Evolutionary conservation across 805 yeast species (phyloP).

Genomic region (Hagleromyces aurorensis): DNA sequence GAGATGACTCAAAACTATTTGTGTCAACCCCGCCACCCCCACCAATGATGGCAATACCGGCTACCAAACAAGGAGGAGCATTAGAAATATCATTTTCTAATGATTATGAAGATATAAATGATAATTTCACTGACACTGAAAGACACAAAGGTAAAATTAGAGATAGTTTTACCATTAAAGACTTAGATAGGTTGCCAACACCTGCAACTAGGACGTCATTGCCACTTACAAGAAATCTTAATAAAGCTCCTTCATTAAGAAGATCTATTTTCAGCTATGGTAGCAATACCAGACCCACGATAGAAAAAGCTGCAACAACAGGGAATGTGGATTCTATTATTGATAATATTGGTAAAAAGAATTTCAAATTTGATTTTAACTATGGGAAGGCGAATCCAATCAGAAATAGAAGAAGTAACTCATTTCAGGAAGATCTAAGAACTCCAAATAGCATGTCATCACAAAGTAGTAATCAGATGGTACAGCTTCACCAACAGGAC

Average conservation of each 20-base stretch:
- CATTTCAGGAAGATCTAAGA: conserved; percentile 4
- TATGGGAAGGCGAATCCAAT: too few relatives aligned
- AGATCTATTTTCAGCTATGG: conserved; percentile 25
- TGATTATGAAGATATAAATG: conserved; percentile 5
- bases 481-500: too few relatives aligned
- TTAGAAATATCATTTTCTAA: conserved; percentile 53
- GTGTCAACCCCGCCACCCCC: conserved; percentile 46
- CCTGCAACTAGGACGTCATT: conserved; percentile 6
- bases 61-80: conserved; percentile 71
- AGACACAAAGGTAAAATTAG: conserved; percentile 4
- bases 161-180: conserved; percentile 24
- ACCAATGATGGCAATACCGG: conserved; percentile 74
- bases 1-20: conserved; percentile 31
- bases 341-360: conserved; percentile 23
- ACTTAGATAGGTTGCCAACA: conserved; percentile 18
- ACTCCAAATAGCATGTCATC: conserved; percentile 1
- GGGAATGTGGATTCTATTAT: conserved; percentile 15
- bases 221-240: conserved; percentile 2
- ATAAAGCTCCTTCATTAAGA: conserved; percentile 16
- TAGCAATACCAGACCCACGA: conserved; percentile 8
- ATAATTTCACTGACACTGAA: conserved; percentile 2
- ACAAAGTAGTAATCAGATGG: too few relatives aligned
- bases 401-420: conserved; percentile 5
- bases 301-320: conserved; percentile 7
- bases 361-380: conserved; percentile 30